Evolutionary conservation across 2,329 filamentous ascomycete genomes (phyloP), one percentile per base, ranked within the genome.

Genomic region (Colletotrichum salicis): DNA sequence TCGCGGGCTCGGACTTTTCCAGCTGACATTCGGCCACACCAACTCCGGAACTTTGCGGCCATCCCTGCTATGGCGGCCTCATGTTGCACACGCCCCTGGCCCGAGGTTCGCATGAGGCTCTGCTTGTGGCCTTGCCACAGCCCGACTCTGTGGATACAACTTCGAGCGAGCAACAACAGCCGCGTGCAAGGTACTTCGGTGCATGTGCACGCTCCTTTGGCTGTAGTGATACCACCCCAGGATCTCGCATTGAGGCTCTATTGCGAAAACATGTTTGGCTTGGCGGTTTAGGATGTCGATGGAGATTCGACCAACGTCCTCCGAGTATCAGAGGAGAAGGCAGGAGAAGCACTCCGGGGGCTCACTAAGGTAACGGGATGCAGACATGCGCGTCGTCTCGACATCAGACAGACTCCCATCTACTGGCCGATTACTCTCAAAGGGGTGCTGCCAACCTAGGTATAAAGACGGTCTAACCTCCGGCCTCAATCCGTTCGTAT

Each of bases 41-140:
- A 60, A 64, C 45, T 72, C 66, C 70, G 70, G 66, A 61, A 72
- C 65, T 29, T 56, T 72, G 45, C 59, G 59, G 41, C 35, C 29
- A 33, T 59, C 60, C 54, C 51, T 59, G 58, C 56, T 22, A 29
- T 45, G 13, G 33, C 31, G 41, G 33, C 45, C 65, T 59, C 65
- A 59, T 55, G 24, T 54, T 13, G 35, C 19, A 22, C 58, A 63
- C 37, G 8, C 37, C 64, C 54, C 41, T 48, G 59, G 65, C 35
- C 66, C 60, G 65, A 70, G 33, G 60, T 55, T 51, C 35, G 55
- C 70, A 63, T 64, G 70, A 72, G 70, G 70, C 70, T 72, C 70
- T 72, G 60, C 66, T 64, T 27, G 56, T 61, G 33, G 27, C 41
- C 54, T 48, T 12, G 57, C 58, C 64, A 68, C 64, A 45, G 8